A percentile compares a stretch with the other conserved stretches of the same genome.
phyloP scores from a whole-genome alignment of 306 rosid species.

The Vicia sativa region DNA sequence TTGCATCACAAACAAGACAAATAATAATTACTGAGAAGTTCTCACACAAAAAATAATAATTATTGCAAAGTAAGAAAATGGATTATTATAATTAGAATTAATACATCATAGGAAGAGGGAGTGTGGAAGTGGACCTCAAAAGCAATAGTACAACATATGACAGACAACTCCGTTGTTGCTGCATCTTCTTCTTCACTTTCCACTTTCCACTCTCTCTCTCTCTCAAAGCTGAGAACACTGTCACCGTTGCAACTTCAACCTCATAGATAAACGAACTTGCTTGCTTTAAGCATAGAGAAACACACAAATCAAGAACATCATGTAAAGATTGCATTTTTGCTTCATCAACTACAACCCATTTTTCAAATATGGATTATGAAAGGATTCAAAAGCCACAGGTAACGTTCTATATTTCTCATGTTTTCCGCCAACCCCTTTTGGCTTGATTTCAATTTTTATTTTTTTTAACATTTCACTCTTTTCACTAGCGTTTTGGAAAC shows the following conservation, averaged over 20 bases:
- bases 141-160: conserved; percentile 36
- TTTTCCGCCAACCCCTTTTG: not conserved
- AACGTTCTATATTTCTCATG: conserved; percentile 16
- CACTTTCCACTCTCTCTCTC: conserved; percentile 28
- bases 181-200: conserved; percentile 17
- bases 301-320: conserved; percentile 27
- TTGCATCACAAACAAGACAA: conserved; percentile 28
- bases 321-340: conserved; percentile 42
- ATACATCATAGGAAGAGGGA: not conserved
- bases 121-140: conserved; percentile 41
- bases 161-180: conserved; percentile 11
- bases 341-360: conserved; percentile 30
- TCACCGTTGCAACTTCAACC: conserved; percentile 35
- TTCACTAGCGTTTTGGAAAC: conserved; percentile 23
- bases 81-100: conserved; percentile 22
- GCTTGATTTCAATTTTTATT: conserved; percentile 6
- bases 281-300: conserved; percentile 16
- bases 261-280: conserved; percentile 4
- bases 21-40: conserved; percentile 10
- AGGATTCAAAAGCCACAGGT: conserved; percentile 98
- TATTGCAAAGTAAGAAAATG: conserved; percentile 23
- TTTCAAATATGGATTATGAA: conserved; percentile 75
- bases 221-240: conserved; percentile 7
- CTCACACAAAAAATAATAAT: conserved; percentile 12
- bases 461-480: conserved; percentile 20